Evolutionary conservation across 2,329 filamentous ascomycete genomes (phyloP).

Genomic region (Esteya vermicola): DNA sequence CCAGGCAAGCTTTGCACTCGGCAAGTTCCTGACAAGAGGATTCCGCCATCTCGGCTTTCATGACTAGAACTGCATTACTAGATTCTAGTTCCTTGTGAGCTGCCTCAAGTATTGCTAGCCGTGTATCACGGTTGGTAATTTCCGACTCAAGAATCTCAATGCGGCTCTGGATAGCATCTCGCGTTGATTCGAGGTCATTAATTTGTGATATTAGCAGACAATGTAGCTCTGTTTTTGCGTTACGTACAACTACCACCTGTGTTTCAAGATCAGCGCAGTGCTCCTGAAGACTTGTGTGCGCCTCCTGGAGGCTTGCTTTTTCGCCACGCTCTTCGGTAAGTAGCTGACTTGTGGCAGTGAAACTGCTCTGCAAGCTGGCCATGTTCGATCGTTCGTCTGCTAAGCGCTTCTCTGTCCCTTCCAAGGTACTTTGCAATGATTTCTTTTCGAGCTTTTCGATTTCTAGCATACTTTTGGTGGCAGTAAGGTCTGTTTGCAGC

Average conservation of each 20-base stretch:
- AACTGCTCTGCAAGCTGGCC: no score
- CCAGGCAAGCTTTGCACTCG: background rate
- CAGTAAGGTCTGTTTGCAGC: no score
- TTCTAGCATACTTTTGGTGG: background rate
- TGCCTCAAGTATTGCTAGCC: no score
- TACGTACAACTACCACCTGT: constrained; percentile 4
- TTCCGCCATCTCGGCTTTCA: no score
- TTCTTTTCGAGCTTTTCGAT: background rate
- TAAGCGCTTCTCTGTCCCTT: no score
- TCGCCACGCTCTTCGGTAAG: background rate
- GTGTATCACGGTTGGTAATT: no score
- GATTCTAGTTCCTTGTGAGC: no score
- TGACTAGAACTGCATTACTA: no score
- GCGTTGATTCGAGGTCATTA: constrained; percentile 6
- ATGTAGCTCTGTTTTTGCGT: constrained; percentile 7
- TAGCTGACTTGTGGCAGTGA: no score
- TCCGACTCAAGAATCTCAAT: constrained; percentile 4
- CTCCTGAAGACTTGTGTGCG: background rate
- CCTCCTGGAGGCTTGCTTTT: constrained; percentile 2
- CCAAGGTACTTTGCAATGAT: background rate
- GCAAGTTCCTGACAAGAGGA: no score
- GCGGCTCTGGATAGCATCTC: constrained; percentile 5
- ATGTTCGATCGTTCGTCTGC: no score
- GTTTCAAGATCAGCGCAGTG: constrained; percentile 1
- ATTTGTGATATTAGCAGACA: constrained; percentile 7